Evolutionary conservation across 208 protist species (phyloP), one percentile per base, ranked within the genome.

Genomic region (Strigomonas galati): DNA sequence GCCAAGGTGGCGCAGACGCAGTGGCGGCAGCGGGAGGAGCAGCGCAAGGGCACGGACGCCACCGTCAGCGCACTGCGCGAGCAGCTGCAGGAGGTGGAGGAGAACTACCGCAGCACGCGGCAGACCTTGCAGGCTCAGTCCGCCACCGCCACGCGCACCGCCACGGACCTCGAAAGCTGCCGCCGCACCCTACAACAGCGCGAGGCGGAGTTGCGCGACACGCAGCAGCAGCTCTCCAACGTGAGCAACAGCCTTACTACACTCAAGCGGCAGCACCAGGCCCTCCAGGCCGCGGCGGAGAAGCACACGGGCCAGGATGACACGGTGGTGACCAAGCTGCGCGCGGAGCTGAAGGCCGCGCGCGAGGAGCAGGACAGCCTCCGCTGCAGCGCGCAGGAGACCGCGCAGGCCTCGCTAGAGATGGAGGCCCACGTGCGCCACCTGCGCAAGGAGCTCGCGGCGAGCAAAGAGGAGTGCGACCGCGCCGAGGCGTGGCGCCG

Each of bases 321-420:
- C 35, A 10, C 35, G 7, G 35, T n/a, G n/a, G 37, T 14, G 37
- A 6, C 35, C 35, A 2, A 51, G 2, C 62, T 72, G 17, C 62
- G 24, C 30, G 48, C 61, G 62, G 49, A 81, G 66, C 48, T 69
- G 37, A 48, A 72, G 65, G 21, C 66, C 19, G 15, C 67, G 54
- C 35, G 35, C 35, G 35, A 40, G 35, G 35, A 40, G 35, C 35
- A 40, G 35, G 35, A 40, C 35, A 4, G 35, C 7, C 35, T 40
- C 10, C 10, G 10, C 35, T 4, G 10, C 7, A 10, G 7, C 7
- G 35, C 35, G 35, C 35, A 10, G 7, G 35, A 4, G 35, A 10
- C 35, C 35, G 57, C 30, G n/a, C 61, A 44, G 27, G 23, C 55
- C 1, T 30, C 53, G 4, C 28, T 63, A 5, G 37, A n/a, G 6